These are phyloP conservation scores for Somion occarium DNA, from an alignment of 1,284 basidiomycete species.

Conservation along the genomic window DNA sequence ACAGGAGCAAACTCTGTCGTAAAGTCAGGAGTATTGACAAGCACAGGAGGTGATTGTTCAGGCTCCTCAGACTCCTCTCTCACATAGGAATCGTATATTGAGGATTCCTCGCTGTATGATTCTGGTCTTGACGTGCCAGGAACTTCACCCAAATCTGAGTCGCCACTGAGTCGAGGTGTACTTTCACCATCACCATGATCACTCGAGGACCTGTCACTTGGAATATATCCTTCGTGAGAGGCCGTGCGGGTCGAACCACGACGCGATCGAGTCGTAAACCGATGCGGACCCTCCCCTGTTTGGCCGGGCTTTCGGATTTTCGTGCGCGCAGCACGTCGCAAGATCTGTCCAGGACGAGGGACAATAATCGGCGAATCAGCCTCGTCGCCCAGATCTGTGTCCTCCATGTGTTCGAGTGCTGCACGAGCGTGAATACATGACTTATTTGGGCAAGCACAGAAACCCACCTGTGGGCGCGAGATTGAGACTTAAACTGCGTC, in stretches of 20 bases:
- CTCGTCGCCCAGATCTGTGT: constrained; percentile 67
- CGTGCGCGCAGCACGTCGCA: constrained; percentile 89
- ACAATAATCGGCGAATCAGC: constrained; percentile 88
- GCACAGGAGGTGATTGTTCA: background rate
- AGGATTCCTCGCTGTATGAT: constrained; percentile 72
- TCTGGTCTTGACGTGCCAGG: constrained; percentile 43
- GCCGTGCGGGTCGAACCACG: constrained; percentile 33
- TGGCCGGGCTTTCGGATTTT: constrained; percentile 90
- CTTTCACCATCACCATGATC: constrained; percentile 50
- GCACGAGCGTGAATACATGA: background rate
- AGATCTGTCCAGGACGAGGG: constrained; percentile 82
- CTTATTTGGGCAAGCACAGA: constrained; percentile 7
- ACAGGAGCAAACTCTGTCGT: constrained; percentile 7
- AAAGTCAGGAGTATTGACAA: constrained; percentile 10
- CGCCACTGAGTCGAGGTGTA: constrained; percentile 16
- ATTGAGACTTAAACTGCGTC: constrained; percentile 87
- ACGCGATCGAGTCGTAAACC: constrained; percentile 61
- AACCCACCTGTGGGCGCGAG: constrained; percentile 78
- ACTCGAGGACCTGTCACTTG: constrained; percentile 57
- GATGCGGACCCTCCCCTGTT: constrained; percentile 67
- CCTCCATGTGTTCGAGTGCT: constrained; percentile 47
- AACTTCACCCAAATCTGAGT: constrained; percentile 16
- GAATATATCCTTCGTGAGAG: constrained; percentile 18
- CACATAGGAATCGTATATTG: constrained; percentile 79
- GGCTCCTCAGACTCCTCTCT: constrained; percentile 24